A percentile compares a stretch with the other conserved stretches of the same genome.
These are phyloP conservation scores for Micromonas pusilla DNA, from an alignment of 139 green algal species.

Conservation along the genomic window DNA sequence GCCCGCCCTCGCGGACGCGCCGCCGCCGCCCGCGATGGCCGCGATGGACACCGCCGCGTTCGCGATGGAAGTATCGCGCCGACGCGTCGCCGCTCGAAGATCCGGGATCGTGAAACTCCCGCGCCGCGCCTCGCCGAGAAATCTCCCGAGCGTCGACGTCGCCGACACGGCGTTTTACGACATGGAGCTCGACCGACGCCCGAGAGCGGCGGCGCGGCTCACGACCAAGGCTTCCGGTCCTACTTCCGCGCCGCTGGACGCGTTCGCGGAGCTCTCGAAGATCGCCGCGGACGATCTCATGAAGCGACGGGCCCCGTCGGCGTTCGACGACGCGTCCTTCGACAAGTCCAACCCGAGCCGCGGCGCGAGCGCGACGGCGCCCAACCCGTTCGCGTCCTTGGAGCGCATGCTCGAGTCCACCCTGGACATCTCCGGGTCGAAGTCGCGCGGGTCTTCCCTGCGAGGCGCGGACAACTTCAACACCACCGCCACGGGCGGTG, in stretches of 20 bases:
- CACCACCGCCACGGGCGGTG: too few relatives aligned
- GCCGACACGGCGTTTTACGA: background rate
- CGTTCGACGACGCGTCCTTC: too few relatives aligned
- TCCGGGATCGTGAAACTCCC: background rate
- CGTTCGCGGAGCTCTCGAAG: too few relatives aligned
- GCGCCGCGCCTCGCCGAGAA: too few relatives aligned
- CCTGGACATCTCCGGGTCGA: background rate
- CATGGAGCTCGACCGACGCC: background rate
- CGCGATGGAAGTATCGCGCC: background rate
- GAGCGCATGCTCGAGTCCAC: background rate
- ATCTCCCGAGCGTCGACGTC: background rate
- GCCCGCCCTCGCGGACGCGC: background rate
- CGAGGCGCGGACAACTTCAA: background rate
- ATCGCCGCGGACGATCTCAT: too few relatives aligned
- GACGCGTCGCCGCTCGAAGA: background rate
- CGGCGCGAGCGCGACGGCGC: too few relatives aligned
- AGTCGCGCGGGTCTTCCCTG: background rate
- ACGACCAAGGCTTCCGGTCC: too few relatives aligned
- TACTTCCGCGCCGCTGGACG: too few relatives aligned
- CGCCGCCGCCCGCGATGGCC: too few relatives aligned
- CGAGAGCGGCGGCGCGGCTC: background rate
- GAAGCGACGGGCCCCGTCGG: too few relatives aligned
- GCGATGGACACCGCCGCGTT: background rate
- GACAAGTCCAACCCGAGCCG: too few relatives aligned
- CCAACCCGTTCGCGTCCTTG: background rate